Base-by-base conservation (phyloP, 495 filamentous ascomycete species). In the Podospora tetraspora region DNA sequence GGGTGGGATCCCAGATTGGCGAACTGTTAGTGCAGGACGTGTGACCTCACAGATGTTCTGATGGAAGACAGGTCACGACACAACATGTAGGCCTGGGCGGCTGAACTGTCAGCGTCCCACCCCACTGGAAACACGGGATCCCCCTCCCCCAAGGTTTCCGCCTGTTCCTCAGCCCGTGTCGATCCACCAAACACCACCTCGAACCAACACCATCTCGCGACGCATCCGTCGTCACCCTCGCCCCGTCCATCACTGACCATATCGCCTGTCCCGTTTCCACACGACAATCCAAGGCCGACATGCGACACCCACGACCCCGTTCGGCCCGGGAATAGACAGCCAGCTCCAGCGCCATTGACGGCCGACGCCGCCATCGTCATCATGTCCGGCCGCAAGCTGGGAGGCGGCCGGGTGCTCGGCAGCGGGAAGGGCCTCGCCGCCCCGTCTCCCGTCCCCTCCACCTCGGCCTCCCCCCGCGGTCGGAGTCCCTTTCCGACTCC, bases 321-420 rank as follows among this genome's bases (percentile, higher is more conserved):
- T 52, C 16, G 43, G 43, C 43, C 43, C 43, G 43, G 43, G 43
- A 52, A 52, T 52, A 52, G 43, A 52, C 43, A 52, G 43, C 43
- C 43, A 52, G 43, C 43, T 16, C 43, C 6, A 52, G 43, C 43
- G 32, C 43, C 16, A 52, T 52, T n/a, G 43, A n/a, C 43, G 5
- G 3, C 19, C 43, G 19, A 6, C 43, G 19, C 19, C 34, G 22
- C 19, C 59, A 32, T 16, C 58, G 34, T 1, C 74, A 64, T 77
- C 67, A 95, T 94, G 91, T 89, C 91, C 74, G 83, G 87, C 79
- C 88, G 92, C 80, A 92, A 89, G 82, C 87, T 96, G 73, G 93
- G 93, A 73, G 92, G 93, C 79, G 93, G 93, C 74, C 87, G 93
- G 81, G 87, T 97, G 72, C 82, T 97, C 71, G 93, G 93, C 68